Evolutionary conservation across 2,329 filamentous ascomycete species (phyloP).

Genomic region (Aspergillus candidus): DNA sequence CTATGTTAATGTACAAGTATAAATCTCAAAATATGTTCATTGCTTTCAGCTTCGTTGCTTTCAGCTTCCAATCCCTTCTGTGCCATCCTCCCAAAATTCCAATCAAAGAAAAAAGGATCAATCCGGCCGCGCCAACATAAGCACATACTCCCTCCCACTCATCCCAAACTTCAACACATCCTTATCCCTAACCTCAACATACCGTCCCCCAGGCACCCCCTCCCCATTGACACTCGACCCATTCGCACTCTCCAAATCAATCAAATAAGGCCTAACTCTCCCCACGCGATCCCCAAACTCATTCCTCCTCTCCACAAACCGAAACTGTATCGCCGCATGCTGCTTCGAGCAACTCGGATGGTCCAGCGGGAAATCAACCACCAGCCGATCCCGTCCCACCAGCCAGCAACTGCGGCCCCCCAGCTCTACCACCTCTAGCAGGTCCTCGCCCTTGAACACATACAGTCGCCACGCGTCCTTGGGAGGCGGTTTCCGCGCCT

Average conservation of each 20-base stretch:
- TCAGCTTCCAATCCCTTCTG: too few species aligned
- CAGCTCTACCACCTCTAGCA: conserved; percentile 76
- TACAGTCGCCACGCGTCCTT: conserved; percentile 83
- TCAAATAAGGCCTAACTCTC: conserved; percentile 76
- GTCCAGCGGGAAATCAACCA: conserved; percentile 78
- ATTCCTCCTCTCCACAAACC: conserved; percentile 73
- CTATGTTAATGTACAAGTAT: conserved; percentile 3
- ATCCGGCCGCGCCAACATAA: conserved; percentile 63
- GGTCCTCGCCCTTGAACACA: conserved; percentile 77
- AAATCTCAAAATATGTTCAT: conserved; percentile 6
- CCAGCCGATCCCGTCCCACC: conserved; percentile 69
- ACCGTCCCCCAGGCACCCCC: conserved; percentile 66
- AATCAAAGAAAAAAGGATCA: conserved; percentile 7
- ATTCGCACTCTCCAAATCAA: conserved; percentile 91
- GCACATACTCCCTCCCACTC: conserved; percentile 88
- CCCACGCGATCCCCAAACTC: conserved; percentile 81
- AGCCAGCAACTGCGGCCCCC: conserved; percentile 80
- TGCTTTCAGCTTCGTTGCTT: too few species aligned
- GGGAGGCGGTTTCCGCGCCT: conserved; percentile 78
- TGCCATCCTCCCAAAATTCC: too few species aligned
- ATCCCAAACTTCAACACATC: conserved; percentile 85
- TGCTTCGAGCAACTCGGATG: conserved; percentile 94
- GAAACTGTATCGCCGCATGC: conserved; percentile 91
- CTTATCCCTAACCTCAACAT: conserved; percentile 78
- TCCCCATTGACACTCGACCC: conserved; percentile 79